phyloP scores from a whole-genome alignment of 2,329 filamentous ascomycete genomes.

The Rachicladosporium sp. region DNA sequence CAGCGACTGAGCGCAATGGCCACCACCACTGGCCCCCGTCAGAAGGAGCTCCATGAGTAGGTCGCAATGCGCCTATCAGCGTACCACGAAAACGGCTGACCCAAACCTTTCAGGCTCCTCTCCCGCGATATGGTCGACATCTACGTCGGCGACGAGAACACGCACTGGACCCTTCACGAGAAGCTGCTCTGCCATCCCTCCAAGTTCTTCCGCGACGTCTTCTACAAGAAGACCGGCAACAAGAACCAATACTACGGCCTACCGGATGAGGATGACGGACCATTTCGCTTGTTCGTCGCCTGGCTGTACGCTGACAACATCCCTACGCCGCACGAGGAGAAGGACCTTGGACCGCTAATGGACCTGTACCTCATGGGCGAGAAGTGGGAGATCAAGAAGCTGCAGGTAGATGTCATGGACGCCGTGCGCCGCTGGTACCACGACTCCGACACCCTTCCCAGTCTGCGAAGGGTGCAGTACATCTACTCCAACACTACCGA shows the following conservation, averaged over 20 bases:
- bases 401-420: slow-evolving; percentile 37
- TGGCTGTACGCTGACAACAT: slow-evolving; percentile 41
- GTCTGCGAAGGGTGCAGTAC: slow-evolving; percentile 39
- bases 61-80: not conserved
- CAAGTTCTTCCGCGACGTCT: slow-evolving; percentile 41
- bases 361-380: slow-evolving; percentile 44
- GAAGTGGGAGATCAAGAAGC: slow-evolving; percentile 38
- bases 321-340: slow-evolving; percentile 36
- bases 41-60: not conserved
- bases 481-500: slow-evolving; percentile 21
- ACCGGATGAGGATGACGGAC: slow-evolving; percentile 39
- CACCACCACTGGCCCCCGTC: slow-evolving; percentile 1
- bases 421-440: slow-evolving; percentile 40
- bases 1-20: slow-evolving; percentile 2
- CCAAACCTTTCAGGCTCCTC: slow-evolving; percentile 32
- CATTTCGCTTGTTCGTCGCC: slow-evolving; percentile 41
- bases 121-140: slow-evolving; percentile 43
- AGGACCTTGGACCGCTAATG: slow-evolving; percentile 37
- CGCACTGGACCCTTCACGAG: slow-evolving; percentile 44
- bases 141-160: slow-evolving; percentile 42
- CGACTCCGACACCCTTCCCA: slow-evolving; percentile 39
- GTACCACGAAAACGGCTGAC: not conserved
- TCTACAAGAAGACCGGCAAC: slow-evolving; percentile 29
- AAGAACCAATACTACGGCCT: slow-evolving; percentile 33
- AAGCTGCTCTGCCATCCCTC: slow-evolving; percentile 44